Base-by-base conservation (phyloP, 768 basidiomycete genomes). In the Tephrocybe sp. region DNA sequence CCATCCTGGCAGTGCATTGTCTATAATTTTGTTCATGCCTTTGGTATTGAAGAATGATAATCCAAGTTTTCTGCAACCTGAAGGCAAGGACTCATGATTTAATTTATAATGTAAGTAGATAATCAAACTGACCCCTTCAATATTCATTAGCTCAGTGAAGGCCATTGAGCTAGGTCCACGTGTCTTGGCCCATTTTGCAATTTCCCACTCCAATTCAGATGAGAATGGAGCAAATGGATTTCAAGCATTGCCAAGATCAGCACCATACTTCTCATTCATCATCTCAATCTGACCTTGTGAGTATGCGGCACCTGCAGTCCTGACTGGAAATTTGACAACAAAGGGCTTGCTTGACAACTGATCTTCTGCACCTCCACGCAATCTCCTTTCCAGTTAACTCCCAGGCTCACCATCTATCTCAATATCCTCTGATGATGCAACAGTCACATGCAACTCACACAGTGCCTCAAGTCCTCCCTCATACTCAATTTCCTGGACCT, bases 161-260 rank as follows among this genome's bases (percentile, higher is more conserved):
- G 73, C 71, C 0, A 69, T 70, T 0, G 71, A 69, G 2, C 69
- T 60, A 0, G 65, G 51, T 0, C 71, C 70, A 0, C 58, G 54
- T 1, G 67, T 40, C 49, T 73, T 75, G 3, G 69, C 72, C 73
- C 75, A 75, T 12, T 49, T 46, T 2, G 66, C 72, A 37, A 76
- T 25, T 39, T 70, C 69, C 70, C 69, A 76, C 31, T 75, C 70
- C 1, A 71, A 25, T 16, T 64, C 21, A 0, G 68, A 71, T 0
- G 18, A 15, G 53, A 76, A 75, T 0, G 68, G 74, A 9, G 67
- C 61, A 37, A 51, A 65, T 0, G 16, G 34, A 43, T 62, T 66
- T 1, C 30, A 3, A 1, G 40, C 9, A 21, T 39, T 30, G 24
- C 45, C 28, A 8, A 54, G n/a, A 25, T 31, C 21, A 6, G 26